phyloP scores from a whole-genome alignment of 116 monocot species.

The Cymodocea nodosa region DNA sequence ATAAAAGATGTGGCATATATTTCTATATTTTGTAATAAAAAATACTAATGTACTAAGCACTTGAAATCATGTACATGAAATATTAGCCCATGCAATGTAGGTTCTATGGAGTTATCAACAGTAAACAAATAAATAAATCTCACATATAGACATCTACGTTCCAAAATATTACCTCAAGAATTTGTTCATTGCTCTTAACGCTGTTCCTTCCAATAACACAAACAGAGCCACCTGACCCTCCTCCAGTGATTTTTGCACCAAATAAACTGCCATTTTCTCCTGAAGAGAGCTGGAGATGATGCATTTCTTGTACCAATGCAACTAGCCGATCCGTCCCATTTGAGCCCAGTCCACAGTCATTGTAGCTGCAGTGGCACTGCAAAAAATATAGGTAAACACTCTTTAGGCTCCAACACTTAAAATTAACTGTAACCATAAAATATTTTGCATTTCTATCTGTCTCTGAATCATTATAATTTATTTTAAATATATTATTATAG shows the following conservation, averaged over 20 bases:
- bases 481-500: no score
- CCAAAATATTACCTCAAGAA: constrained; percentile 51
- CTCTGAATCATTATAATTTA: no score
- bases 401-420: neutral
- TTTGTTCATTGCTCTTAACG: constrained; percentile 68
- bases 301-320: constrained; percentile 79
- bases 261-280: constrained; percentile 40
- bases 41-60: no score
- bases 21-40: no score
- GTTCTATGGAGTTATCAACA: no score
- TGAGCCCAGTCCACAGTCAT: constrained; percentile 85
- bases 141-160: neutral
- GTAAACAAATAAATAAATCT: neutral
- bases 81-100: no score
- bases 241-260: constrained; percentile 96
- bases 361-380: constrained; percentile 96
- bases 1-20: no score
- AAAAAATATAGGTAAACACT: neutral
- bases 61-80: no score
- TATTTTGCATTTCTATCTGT: no score
- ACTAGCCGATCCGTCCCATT: constrained; percentile 91
- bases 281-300: constrained; percentile 34
- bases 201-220: constrained; percentile 81
- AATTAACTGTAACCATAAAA: no score
- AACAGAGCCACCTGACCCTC: constrained; percentile 88